A percentile compares a stretch with the other conserved stretches of the same genome.
phyloP scores from a whole-genome alignment of 75 land plant genomes.

The Ceratopteris richardii region DNA sequence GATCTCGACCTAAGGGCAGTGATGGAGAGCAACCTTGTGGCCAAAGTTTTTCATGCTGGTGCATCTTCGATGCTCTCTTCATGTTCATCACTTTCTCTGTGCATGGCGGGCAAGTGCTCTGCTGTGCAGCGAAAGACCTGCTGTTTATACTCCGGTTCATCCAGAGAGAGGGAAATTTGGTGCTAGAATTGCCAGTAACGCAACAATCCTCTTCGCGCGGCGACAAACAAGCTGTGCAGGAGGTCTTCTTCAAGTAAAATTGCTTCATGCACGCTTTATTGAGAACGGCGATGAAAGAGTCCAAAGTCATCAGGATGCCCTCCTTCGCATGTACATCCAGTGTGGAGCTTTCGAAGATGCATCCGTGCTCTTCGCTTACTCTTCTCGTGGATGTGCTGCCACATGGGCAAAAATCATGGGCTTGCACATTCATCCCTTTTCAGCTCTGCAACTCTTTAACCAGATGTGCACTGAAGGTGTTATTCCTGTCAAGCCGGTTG shows the following conservation, averaged over 20 bases:
- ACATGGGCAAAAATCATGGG: background rate
- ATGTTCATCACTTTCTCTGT: too few species aligned
- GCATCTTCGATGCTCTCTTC: too few species aligned
- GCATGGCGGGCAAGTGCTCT: too few species aligned
- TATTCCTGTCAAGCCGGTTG: background rate
- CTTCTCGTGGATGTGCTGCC: background rate
- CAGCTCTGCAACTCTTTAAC: background rate
- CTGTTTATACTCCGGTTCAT: too few species aligned
- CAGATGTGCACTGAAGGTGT: slow-evolving; percentile 2
- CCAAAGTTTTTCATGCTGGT: too few species aligned
- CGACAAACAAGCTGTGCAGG: background rate
- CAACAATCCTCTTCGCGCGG: background rate
- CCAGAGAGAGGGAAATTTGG: background rate
- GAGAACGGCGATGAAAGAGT: background rate
- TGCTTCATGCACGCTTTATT: background rate
- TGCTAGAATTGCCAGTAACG: background rate
- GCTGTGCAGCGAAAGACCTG: too few species aligned
- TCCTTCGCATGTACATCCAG: background rate
- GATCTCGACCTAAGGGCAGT: too few species aligned
- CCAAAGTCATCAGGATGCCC: background rate
- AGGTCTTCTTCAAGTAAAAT: background rate
- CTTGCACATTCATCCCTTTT: background rate
- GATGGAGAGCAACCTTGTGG: too few species aligned
- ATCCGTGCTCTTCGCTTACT: background rate
- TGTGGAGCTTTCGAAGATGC: background rate